Base-by-base conservation (phyloP, 1,284 basidiomycete species). In the Moesziomyces antarcticus region DNA sequence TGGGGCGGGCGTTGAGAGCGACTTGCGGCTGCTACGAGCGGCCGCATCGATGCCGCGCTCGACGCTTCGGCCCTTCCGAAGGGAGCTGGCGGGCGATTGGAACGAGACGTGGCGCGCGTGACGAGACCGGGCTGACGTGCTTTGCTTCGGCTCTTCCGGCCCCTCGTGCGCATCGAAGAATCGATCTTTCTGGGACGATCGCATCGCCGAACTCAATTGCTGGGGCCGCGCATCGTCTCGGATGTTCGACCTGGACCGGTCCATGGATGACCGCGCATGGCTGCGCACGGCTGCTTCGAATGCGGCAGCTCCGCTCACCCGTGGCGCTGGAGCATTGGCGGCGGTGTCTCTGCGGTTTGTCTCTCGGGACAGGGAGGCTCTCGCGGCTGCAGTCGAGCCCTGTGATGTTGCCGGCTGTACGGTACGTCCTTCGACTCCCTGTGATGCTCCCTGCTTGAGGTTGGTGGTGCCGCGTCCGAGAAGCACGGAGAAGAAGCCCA, bases 401-500 rank as follows among this genome's bases (percentile, higher is more conserved):
- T 47, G 47, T 22, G 25, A 27, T 10, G 41, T 30, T 5, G 20
- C 24, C 5, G 55, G 47, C 13, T 47, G n/a, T 30, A 41, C 37
- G 11, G 35, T 24, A n/a, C 25, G 53, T 2, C 44, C 42, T 5
- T 41, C 5, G n/a, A 45, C 22, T 14, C 20, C 27, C 21, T n/a
- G 5, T n/a, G 24, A 10, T 47, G 14, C 21, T 10, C 45, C 56
- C 22, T 33, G 25, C 13, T 41, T 56, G 10, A 48, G 21, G 3
- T 43, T 33, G 47, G 50, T 48, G 18, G 50, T 52, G 46, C 55
- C 65, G 13, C 58, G 54, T 41, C 66, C 66, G 30, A 69, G 25
- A n/a, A 69, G 52, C 27, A 69, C 66, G 30, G 66, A 57, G 37
- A 69, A 69, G 66, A 69, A 69, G 51, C 66, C 66, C 0, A 55